Evolutionary conservation across 164 flowering plant species (phyloP).

Genomic region (Tinospora cordifolia): DNA sequence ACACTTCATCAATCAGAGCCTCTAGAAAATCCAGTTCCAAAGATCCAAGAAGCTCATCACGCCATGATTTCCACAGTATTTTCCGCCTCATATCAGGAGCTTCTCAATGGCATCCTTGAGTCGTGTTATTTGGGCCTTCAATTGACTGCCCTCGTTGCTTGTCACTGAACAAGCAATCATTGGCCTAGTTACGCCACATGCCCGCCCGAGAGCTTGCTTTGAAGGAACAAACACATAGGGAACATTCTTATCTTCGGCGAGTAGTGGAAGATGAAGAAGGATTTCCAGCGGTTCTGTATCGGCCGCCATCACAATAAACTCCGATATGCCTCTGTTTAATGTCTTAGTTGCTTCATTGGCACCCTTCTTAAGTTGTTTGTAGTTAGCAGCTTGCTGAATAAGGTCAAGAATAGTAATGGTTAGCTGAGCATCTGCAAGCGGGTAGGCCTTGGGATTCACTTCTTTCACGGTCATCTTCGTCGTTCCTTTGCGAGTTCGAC

Average conservation of each 20-base stretch:
- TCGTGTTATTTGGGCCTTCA: constrained; percentile 72
- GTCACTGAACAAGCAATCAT: constrained; percentile 88
- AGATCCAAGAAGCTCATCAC: neutral
- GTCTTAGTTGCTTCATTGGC: too few species aligned
- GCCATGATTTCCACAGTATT: neutral
- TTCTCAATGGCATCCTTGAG: constrained; percentile 35
- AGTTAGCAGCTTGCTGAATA: too few species aligned
- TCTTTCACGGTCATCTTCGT: constrained; percentile 16
- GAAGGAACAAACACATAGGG: too few species aligned
- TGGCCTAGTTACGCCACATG: constrained; percentile 85
- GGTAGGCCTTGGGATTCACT: constrained; percentile 27
- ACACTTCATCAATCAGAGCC: too few species aligned
- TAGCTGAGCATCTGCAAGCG: constrained; percentile 26
- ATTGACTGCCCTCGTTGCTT: constrained; percentile 77
- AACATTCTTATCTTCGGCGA: too few species aligned
- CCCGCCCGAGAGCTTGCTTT: constrained; percentile 88
- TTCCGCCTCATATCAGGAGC: constrained; percentile 17
- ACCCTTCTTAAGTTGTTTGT: too few species aligned
- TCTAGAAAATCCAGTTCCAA: too few species aligned
- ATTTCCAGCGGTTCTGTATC: constrained; percentile 54
- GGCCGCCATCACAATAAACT: too few species aligned
- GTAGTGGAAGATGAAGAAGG: too few species aligned
- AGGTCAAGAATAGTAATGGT: too few species aligned
- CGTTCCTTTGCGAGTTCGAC: too few species aligned
- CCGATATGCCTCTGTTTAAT: too few species aligned